These are phyloP conservation scores for Pseudocercospora musae DNA, from an alignment of 2,329 filamentous ascomycete genomes.

Conservation along the genomic window DNA sequence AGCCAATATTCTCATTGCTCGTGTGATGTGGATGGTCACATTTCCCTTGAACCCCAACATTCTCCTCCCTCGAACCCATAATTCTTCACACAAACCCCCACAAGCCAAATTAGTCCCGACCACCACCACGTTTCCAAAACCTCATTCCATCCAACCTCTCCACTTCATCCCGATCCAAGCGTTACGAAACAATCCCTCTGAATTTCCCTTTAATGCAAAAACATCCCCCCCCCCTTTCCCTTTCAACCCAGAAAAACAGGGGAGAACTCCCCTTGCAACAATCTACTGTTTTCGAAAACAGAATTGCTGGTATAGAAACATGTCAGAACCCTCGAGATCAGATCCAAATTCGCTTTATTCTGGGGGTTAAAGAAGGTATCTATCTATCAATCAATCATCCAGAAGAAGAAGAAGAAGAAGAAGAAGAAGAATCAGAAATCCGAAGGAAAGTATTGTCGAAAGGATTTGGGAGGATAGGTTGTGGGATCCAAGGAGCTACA, in stretches of 20 bases:
- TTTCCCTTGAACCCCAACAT: neutral
- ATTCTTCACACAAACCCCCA: neutral
- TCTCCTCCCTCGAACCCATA: neutral
- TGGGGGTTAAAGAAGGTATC: no score
- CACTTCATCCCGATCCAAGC: neutral
- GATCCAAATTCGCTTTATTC: no score
- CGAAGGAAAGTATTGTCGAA: slow-evolving; percentile 3
- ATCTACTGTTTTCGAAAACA: no score
- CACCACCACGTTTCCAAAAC: neutral
- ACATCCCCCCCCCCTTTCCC: no score
- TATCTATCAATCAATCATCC: no score
- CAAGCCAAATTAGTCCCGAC: neutral
- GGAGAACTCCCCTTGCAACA: no score
- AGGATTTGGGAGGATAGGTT: neutral
- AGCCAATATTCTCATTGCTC: neutral
- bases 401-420: no score
- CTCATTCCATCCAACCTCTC: neutral
- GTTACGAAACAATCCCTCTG: neutral
- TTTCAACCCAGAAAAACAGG: no score
- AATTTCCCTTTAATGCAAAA: neutral
- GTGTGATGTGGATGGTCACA: neutral
- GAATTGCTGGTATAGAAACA: no score
- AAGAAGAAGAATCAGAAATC: no score
- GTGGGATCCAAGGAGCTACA: no score
- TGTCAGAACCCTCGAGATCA: no score